Percentiles rank a stretch among this genome's conserved stretches.
These are phyloP conservation scores for Stentor coeruleus DNA, from an alignment of 73 alveolate species.

Conservation along the genomic window DNA sequence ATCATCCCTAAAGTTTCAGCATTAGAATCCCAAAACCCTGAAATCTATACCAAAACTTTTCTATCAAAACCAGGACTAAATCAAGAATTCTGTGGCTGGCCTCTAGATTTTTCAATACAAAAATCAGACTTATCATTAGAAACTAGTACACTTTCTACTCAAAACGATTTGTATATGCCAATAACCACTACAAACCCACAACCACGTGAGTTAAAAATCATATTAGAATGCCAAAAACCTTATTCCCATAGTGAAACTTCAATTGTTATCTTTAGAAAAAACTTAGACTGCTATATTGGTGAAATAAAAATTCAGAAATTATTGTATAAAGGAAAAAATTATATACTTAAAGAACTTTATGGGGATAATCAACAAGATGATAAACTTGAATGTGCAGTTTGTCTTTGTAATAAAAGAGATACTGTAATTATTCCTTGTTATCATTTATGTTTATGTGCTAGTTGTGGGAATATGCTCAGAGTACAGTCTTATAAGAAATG, in stretches of 20 bases:
- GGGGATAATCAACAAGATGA: conserved; percentile 49
- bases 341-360: conserved; percentile 50
- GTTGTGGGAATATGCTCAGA: conserved; percentile 61
- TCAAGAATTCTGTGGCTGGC: neutral
- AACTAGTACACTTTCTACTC: neutral
- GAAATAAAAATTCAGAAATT: neutral
- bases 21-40: neutral
- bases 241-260: neutral
- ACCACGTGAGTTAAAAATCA: neutral
- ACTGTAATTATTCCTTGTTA: conserved; percentile 72
- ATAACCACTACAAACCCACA: no score
- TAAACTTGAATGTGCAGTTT: conserved; percentile 61
- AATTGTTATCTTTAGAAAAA: neutral
- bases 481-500: conserved; percentile 65
- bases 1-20: neutral
- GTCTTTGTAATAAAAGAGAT: conserved; percentile 60
- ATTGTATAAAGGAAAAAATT: conserved; percentile 30
- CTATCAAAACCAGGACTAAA: neutral
- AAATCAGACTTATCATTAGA: neutral
- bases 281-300: neutral
- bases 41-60: no score
- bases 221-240: neutral
- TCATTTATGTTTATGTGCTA: conserved; percentile 66
- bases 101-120: no score
- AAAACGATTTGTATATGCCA: no score